These are phyloP conservation scores for Rostrohypoxylon terebratum DNA, from an alignment of 495 filamentous ascomycete species.

Conservation along the genomic window DNA sequence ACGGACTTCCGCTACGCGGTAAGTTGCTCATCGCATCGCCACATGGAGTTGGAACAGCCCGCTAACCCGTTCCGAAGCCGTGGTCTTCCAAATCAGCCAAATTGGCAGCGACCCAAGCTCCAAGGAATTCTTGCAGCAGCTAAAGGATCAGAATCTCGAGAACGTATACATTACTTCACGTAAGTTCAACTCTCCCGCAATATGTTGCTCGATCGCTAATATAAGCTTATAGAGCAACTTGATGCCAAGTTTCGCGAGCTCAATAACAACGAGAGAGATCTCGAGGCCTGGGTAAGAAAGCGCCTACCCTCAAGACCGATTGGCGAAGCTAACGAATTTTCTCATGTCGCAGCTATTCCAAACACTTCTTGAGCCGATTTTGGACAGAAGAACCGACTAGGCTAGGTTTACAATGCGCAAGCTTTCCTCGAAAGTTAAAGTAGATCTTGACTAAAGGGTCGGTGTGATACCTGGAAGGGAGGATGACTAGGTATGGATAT, in stretches of 20 bases:
- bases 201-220: background rate
- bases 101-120: slow-evolving; percentile 35
- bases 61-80: slow-evolving; percentile 26
- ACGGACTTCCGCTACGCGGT: slow-evolving; percentile 31
- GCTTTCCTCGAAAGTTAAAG: background rate
- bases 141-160: slow-evolving; percentile 34
- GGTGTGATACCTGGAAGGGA: background rate
- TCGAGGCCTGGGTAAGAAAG: slow-evolving; percentile 35
- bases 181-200: background rate
- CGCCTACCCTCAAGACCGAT: background rate
- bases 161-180: slow-evolving; percentile 41
- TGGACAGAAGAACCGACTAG: slow-evolving; percentile 22
- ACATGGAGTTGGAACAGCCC: background rate
- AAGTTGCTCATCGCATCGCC: background rate
- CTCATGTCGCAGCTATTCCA: slow-evolving; percentile 22
- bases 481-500: background rate
- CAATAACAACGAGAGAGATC: slow-evolving; percentile 33
- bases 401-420: background rate
- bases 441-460: background rate
- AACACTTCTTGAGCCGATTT: slow-evolving; percentile 39
- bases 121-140: slow-evolving; percentile 33
- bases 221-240: slow-evolving; percentile 15
- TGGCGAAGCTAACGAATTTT: slow-evolving; percentile 12
- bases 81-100: slow-evolving; percentile 43
- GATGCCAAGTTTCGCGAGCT: slow-evolving; percentile 38